These are phyloP conservation scores for Ascochyta rabiei DNA, from an alignment of 2,329 filamentous ascomycete genomes.

Conservation along the genomic window DNA sequence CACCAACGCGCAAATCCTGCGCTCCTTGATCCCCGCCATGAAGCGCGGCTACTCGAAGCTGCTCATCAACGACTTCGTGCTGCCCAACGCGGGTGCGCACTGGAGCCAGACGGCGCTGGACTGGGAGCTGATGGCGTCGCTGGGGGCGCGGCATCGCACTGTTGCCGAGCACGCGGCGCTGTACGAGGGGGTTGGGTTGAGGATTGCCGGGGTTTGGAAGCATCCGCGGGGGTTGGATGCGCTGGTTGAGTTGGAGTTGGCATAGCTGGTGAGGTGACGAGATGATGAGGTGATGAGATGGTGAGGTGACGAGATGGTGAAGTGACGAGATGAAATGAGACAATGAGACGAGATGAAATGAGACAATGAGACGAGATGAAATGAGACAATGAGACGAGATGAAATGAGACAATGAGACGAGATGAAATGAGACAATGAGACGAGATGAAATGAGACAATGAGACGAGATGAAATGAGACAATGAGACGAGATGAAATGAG, in stretches of 20 bases:
- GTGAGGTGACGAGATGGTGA: too few relatives aligned
- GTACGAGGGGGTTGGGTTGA: constrained; percentile 28
- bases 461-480: too few relatives aligned
- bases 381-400: too few relatives aligned
- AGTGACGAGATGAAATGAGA: too few relatives aligned
- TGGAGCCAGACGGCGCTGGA: constrained; percentile 35
- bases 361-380: too few relatives aligned
- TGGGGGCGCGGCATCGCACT: constrained; percentile 33
- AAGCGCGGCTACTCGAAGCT: constrained; percentile 36
- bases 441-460: too few relatives aligned
- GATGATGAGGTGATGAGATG: not conserved
- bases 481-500: too few relatives aligned
- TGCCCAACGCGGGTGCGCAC: constrained; percentile 31
- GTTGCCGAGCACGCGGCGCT: constrained; percentile 27
- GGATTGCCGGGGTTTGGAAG: constrained; percentile 26
- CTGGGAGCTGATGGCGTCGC: constrained; percentile 33
- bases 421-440: too few relatives aligned
- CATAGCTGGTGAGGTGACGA: not conserved
- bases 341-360: too few relatives aligned
- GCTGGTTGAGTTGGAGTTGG: constrained; percentile 31
- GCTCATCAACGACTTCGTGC: constrained; percentile 35
- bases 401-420: too few relatives aligned
- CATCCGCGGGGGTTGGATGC: constrained; percentile 30
- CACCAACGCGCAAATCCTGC: constrained; percentile 29
- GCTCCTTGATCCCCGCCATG: constrained; percentile 35